A percentile compares a stretch with the other conserved stretches of the same genome.
Evolutionary conservation across 177 flowering plant genomes (phyloP).

Genomic region (Vitis hybrid): DNA sequence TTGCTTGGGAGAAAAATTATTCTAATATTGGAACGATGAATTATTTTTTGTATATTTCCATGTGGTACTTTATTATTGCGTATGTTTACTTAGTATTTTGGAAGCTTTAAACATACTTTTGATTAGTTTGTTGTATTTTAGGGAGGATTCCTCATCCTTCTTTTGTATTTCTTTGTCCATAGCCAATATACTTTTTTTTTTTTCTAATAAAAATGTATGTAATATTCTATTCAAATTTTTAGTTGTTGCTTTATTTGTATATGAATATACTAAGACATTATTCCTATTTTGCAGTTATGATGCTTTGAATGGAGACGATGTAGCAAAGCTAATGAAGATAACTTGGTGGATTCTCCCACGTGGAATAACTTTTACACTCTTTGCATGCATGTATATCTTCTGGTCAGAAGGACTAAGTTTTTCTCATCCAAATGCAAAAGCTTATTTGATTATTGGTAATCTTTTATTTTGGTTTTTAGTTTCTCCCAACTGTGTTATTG

Average conservation of each 20-base stretch:
- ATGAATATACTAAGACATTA: neutral
- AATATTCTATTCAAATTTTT: neutral
- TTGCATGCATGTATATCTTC: slow-evolving; percentile 54
- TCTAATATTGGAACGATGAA: too few species aligned
- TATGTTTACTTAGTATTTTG: too few species aligned
- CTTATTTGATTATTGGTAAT: slow-evolving; percentile 78
- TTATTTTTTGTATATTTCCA: too few species aligned
- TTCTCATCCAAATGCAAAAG: slow-evolving; percentile 68
- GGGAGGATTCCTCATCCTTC: too few species aligned
- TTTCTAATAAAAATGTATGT: too few species aligned
- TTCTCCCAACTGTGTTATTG: neutral
- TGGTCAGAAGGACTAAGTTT: slow-evolving; percentile 66
- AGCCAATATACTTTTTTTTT: too few species aligned
- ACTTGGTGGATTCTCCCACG: slow-evolving; percentile 83
- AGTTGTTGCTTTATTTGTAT: neutral
- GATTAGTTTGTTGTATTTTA: too few species aligned
- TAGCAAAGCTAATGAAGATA: slow-evolving; percentile 59
- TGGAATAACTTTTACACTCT: slow-evolving; percentile 57
- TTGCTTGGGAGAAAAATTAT: too few species aligned
- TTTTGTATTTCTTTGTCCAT: too few species aligned
- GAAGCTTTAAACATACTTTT: too few species aligned
- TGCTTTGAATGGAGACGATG: slow-evolving; percentile 42
- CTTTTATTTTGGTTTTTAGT: neutral
- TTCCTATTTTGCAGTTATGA: slow-evolving; percentile 52
- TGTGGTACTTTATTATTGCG: too few species aligned